Evolutionary conservation across 306 rosid genomes (phyloP), one percentile per base, ranked within the genome.

Genomic region (Casuarina glauca): DNA sequence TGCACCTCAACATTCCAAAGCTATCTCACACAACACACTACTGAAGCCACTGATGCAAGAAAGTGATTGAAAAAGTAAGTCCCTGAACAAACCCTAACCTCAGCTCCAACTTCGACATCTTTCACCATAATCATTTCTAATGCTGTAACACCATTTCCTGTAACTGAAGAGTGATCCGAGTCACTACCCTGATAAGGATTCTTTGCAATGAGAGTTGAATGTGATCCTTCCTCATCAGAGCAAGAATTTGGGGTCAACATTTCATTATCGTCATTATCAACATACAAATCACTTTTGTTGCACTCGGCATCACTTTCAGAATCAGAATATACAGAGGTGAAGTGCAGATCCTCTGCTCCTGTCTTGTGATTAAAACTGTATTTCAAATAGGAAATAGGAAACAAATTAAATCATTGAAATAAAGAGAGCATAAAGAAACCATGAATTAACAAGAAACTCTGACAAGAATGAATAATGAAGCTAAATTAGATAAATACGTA

Each of bases 301-400:
- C 11, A 10, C 17, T 74, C 64, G 3, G 73, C 42, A 44, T 80
- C 79, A n/a, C 62, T 3, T 0, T 88, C 91, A n/a, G 90, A 79
- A 41, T 82, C 90, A 61, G 68, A 85, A 70, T 97, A 67, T 48
- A 80, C 80, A 16, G 88, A 80, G 8, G 93, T 89, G 82, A 94
- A 82, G 84, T 91, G 98, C 39, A 94, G 93, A 86, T 95, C 95
- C 85, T 92, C 98, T 0, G 97, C 97, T 76, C 84, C 91, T 0
- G 95, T 92, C 86, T 90, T 95, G 82, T 92, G 98, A 86, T 95
- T 92, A 80, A 92, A 95, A 55, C 98, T 95, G 81, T 38, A 79
- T 76, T 71, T 63, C 64, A 87, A 73, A 54, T n/a, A 80, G 60
- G 49, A 48, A 70, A 79, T 17, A 75, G 49, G 69, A 9, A 9